Base-by-base conservation (phyloP, 2,329 filamentous ascomycete species). In the Alternaria tenuissima region DNA sequence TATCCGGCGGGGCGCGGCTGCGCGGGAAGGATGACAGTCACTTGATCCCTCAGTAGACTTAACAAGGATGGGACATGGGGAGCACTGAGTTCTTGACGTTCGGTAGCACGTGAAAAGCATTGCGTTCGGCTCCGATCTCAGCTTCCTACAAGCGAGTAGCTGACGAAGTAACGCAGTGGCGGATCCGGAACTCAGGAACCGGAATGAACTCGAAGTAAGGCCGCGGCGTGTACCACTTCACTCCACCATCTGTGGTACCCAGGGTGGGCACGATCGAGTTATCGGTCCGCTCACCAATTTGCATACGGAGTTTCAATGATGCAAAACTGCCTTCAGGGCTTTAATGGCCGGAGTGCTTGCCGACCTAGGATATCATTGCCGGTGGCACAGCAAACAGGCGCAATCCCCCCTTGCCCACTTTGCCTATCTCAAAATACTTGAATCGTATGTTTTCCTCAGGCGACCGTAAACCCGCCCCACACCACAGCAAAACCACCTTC, bases 21-120 rank as follows among this genome's bases (percentile, higher is more conserved):
- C 52, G 65, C 74, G 73, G 74, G 73, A 76, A 76, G 74, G 73
- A 77, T 73, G 69, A 56, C 52, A 62, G 63, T 70, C 66, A 70
- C 61, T 69, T 68, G 67, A 68, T 67, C 58, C 60, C 65, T 64
- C 57, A 43, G 38, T 57, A n/a, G 24, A 43, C 26, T 24, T 46
- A 41, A 28, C 47, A 53, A 49, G 58, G 42, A 57, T 48, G 44
- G 18, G 51, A 55, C 49, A 44, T 47, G 55, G 51, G 41, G 26
- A 20, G 22, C 24, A 47, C 48, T 47, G 26, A 54, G n/a, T 48
- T 44, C 5, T 24, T 18, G 46, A 16, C 42, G 30, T 38, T 42
- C 22, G 20, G 38, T n/a, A 41, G 48, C 43, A 58, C 41, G 41
- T 52, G 49, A 58, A 58, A 36, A 49, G 30, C 46, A 32, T 26